These are phyloP conservation scores for Talaromyces trachyspermus DNA, from an alignment of 495 filamentous ascomycete genomes.

Conservation along the genomic window DNA sequence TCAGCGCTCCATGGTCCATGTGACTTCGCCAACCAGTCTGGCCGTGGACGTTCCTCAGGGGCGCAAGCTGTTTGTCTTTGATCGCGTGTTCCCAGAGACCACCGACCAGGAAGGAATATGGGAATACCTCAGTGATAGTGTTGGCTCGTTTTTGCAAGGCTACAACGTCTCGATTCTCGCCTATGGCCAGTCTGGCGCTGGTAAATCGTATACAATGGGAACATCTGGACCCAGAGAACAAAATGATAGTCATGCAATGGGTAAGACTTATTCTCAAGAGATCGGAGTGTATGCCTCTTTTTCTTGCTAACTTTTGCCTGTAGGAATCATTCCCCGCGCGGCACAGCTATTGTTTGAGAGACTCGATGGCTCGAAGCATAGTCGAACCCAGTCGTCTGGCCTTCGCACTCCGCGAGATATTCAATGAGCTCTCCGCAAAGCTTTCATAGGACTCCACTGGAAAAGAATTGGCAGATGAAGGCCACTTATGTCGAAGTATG, in stretches of 20 bases:
- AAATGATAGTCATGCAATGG: slow-evolving; percentile 65
- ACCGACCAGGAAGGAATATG: slow-evolving; percentile 84
- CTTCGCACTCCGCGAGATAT: slow-evolving; percentile 72
- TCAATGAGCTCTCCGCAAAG: slow-evolving; percentile 54
- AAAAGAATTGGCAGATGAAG: slow-evolving; percentile 88
- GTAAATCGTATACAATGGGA: slow-evolving; percentile 99
- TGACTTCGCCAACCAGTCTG: slow-evolving; percentile 74
- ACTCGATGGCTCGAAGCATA: slow-evolving; percentile 50
- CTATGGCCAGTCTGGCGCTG: slow-evolving; percentile 98
- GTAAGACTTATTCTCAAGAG: slow-evolving; percentile 35
- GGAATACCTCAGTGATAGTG: slow-evolving; percentile 89
- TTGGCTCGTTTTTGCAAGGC: slow-evolving; percentile 84
- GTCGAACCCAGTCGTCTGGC: slow-evolving; percentile 57
- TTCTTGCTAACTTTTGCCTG: slow-evolving; percentile 4
- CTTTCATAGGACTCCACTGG: slow-evolving; percentile 42
- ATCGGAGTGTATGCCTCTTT: no score
- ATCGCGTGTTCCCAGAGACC: slow-evolving; percentile 84
- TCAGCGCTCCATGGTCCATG: slow-evolving; percentile 86
- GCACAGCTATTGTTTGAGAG: slow-evolving; percentile 83
- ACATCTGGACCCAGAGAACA: slow-evolving; percentile 86
- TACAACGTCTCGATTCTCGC: slow-evolving; percentile 99
- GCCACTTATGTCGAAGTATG: slow-evolving; percentile 90
- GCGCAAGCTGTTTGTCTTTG: slow-evolving; percentile 91
- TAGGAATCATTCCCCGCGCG: slow-evolving; percentile 90
- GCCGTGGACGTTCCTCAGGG: slow-evolving; percentile 87